These are phyloP conservation scores for Platanthera guangdongensis DNA, from an alignment of 106 monocot species.

Conservation along the genomic window DNA sequence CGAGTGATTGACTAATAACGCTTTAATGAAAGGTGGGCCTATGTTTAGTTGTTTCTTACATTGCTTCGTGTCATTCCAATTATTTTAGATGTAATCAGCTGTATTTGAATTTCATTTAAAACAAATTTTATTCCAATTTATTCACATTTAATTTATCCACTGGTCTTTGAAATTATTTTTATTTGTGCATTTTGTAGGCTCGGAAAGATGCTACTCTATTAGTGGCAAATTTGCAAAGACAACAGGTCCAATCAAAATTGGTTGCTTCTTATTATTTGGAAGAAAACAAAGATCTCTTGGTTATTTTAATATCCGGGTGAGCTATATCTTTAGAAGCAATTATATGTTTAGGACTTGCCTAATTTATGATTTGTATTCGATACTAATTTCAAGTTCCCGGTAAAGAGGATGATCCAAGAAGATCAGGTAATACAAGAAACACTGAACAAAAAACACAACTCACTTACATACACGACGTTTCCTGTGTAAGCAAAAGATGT, in stretches of 20 bases:
- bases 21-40: too few species aligned
- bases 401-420: background rate
- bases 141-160: background rate
- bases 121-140: background rate
- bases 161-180: background rate
- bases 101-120: background rate
- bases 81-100: background rate
- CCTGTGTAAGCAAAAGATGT: too few species aligned
- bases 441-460: too few species aligned
- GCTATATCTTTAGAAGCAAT: background rate
- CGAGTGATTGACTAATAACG: too few species aligned
- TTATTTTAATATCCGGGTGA: conserved; percentile 7
- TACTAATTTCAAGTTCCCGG: background rate
- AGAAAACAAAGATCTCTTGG: conserved; percentile 72
- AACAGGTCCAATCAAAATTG: conserved; percentile 70
- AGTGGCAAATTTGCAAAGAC: conserved; percentile 95
- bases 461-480: too few species aligned
- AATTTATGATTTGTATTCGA: background rate
- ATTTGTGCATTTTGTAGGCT: conserved; percentile 36
- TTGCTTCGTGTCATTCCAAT: background rate
- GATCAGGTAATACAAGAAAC: too few species aligned
- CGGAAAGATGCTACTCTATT: conserved; percentile 95
- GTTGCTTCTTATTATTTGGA: conserved; percentile 93
- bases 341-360: background rate
- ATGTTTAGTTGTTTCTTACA: background rate